Base-by-base conservation (phyloP, 768 basidiomycete genomes). In the Panaeolus cyanescens region DNA sequence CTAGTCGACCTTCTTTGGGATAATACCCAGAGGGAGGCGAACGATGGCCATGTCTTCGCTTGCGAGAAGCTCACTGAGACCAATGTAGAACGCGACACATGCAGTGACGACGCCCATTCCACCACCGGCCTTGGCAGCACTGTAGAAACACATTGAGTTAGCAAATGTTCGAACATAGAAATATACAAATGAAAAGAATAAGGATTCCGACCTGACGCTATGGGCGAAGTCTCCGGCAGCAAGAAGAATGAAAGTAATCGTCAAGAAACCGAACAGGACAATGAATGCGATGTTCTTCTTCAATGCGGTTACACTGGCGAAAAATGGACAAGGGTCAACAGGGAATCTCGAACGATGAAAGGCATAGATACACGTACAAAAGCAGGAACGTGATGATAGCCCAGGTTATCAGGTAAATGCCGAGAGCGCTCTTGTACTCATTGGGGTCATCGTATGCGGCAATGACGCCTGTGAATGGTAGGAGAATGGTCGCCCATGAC, bases 391-490 rank as follows among this genome's bases (percentile, higher is more conserved):
- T 91, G 32, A 93, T 76, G 62, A 92, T 73, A 67, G 83, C 84
- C 93, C 93, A 95, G 17, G 85, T 78, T 50, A 85, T 78, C 25
- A 94, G 79, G 75, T 84, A 94, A 60, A 94, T 88, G 2, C 89
- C 92, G 12, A 95, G 66, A 0, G 90, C 92, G 19, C 69, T 73
- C 13, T 63, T 25, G 12, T 89, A 69, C 67, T 87, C 82, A 0
- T 68, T 17, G 0, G 58, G 55, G n/a, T 61, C 64, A 0, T 57
- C 64, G 68, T 88, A 94, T 0, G 92, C 83, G 0, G 79, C 70
- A 4, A 65, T 10, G 50, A 94, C 80, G 13, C 92, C 92, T 4
- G 82, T 83, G 28, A 82, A 80, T 2, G 93, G 93, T 53, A 92
- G 82, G 68, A 89, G 74, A 66, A 95, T 86, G 0, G 84, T 78